Evolutionary conservation across 768 basidiomycete species (phyloP), one percentile per base, ranked within the genome.

Genomic region (Daedaleopsis nitida): DNA sequence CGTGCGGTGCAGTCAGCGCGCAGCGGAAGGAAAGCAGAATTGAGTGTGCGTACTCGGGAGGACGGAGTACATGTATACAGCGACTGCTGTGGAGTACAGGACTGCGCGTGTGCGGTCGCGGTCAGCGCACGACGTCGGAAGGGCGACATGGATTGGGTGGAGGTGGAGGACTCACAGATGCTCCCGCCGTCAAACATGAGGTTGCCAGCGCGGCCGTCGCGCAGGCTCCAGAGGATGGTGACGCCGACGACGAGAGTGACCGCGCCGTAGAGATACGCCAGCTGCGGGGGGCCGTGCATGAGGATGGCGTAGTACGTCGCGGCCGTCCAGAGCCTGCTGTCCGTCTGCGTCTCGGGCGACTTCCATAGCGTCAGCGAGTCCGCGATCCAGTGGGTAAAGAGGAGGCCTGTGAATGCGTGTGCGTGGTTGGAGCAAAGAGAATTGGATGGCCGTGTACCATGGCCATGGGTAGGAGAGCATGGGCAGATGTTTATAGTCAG

Each of bases 311-410:
- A 94, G 73, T 94, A 94, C 55, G 82, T 76, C 8, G 92, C 92
- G 2, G 92, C 87, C 9, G 86, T 88, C 88, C 90, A 92, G 13
- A 94, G 80, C 65, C 89, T 85, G 63, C 86, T 86, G 67, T 94
- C 91, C n/a, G 89, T 93, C 67, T 76, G 67, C 35, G 65, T 62
- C 38, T 88, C 81, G 45, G 92, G 91, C 13, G 89, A 85, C 77
- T 91, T 92, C 92, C 92, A 94, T 43, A 94, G 80, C 37, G 92
- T 94, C 54, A 92, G 77, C 1, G 91, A 93, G 79, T 94, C 92
- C n/a, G 92, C 92, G 63, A 92, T 93, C 92, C 92, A 94, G 71
- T 94, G 89, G 38, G 91, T 93, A 72, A 92, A 92, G 5, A 94
- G 80, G 49, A 88, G 78, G 53, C 92, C 92, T 93, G 72, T 14